Conservation (phyloP, 2,329 filamentous ascomycete species). For the Colletotrichum falcatum region DNA sequence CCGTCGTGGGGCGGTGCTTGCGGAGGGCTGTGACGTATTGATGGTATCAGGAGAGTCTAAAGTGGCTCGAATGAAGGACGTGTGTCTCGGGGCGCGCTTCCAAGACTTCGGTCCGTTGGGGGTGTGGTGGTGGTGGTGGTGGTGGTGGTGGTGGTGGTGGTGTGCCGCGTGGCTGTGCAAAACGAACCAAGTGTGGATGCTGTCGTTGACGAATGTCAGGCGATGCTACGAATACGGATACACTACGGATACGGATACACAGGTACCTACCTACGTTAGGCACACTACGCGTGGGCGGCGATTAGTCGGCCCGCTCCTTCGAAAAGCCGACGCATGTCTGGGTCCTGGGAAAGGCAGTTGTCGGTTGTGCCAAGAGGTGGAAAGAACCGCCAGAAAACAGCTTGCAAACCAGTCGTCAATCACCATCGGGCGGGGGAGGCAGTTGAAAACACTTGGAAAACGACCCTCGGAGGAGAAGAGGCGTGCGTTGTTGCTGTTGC, state of each 20-base stretch:
- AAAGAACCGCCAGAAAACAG: background rate
- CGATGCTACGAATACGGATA: too few species aligned
- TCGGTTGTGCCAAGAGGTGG: background rate
- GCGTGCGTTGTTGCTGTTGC: background rate
- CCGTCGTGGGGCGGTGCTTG: slow-evolving; percentile 2
- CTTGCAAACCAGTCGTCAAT: background rate
- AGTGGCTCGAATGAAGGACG: slow-evolving; percentile 1
- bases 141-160: too few species aligned
- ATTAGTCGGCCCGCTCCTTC: slow-evolving; percentile 33
- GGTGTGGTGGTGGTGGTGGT: too few species aligned
- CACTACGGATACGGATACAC: too few species aligned
- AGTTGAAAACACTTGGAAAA: background rate
- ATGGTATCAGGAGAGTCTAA: slow-evolving; percentile 25
- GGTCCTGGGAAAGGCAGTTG: background rate
- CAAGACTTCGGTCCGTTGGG: slow-evolving; percentile 24
- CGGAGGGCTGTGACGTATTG: slow-evolving; percentile 33
- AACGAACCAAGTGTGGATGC: slow-evolving; percentile 7
- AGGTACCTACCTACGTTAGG: too few species aligned
- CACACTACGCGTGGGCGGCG: slow-evolving; percentile 21
- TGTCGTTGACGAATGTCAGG: slow-evolving; percentile 9
- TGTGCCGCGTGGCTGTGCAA: slow-evolving; percentile 37
- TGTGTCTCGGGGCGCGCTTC: slow-evolving; percentile 34
- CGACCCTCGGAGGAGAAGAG: too few species aligned
- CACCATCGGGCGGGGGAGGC: too few species aligned
- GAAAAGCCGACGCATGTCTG: background rate